phyloP scores from a whole-genome alignment of 1,284 basidiomycete species.

The Trichosporon inkin region DNA sequence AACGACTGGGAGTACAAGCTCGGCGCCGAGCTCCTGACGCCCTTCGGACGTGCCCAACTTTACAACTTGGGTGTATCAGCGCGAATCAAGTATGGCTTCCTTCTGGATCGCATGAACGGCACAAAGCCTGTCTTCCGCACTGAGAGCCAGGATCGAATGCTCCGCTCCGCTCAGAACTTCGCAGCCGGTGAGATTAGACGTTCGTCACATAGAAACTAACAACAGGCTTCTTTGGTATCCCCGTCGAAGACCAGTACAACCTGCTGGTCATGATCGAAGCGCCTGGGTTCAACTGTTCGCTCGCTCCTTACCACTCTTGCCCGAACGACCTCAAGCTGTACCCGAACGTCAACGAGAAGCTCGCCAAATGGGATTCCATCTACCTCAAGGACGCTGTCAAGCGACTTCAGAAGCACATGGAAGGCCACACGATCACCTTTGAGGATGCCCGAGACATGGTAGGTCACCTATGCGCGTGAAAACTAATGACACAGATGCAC shows the following conservation, averaged over 20 bases:
- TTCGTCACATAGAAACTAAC: too few relatives aligned
- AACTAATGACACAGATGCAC: constrained; percentile 17
- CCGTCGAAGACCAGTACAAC: constrained; percentile 50
- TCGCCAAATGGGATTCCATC: constrained; percentile 60
- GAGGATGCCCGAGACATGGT: constrained; percentile 58
- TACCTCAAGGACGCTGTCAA: constrained; percentile 66
- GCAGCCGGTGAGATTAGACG: constrained; percentile 40
- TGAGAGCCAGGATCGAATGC: constrained; percentile 53
- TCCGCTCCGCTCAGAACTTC: constrained; percentile 52
- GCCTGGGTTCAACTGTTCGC: constrained; percentile 53
- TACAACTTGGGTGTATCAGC: constrained; percentile 50
- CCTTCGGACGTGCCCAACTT: constrained; percentile 53
- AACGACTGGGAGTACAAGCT: constrained; percentile 54
- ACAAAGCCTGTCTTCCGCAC: constrained; percentile 52
- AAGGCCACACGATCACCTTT: constrained; percentile 64
- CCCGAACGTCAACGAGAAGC: constrained; percentile 24
- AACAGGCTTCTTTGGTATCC: constrained; percentile 50
- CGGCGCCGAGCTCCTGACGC: constrained; percentile 54
- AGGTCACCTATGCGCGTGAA: constrained; percentile 5
- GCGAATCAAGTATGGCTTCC: constrained; percentile 49
- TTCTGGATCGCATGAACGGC: constrained; percentile 47
- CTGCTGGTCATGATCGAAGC: constrained; percentile 52
- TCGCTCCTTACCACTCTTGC: constrained; percentile 52
- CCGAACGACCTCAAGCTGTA: constrained; percentile 30
- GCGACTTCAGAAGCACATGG: constrained; percentile 60